These are phyloP conservation scores for Paramecium bursaria DNA, from an alignment of 73 alveolate genomes.

Conservation along the genomic window DNA sequence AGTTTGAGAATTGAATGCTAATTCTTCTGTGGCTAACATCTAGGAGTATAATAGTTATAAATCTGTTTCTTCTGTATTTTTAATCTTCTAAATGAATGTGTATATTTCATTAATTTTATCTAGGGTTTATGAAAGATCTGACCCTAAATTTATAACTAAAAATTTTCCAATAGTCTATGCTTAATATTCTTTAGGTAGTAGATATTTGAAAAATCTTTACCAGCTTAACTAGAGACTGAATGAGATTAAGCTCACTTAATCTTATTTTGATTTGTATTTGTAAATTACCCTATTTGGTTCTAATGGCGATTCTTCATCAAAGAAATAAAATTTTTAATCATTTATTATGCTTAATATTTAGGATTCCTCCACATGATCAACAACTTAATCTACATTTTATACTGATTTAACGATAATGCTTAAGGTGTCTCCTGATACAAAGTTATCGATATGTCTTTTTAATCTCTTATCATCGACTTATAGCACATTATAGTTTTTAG, in stretches of 20 bases:
- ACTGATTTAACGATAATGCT: conserved; percentile 5
- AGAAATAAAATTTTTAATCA: too few relatives aligned
- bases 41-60: conserved; percentile 13
- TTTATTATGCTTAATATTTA: too few relatives aligned
- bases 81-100: neutral
- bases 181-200: conserved; percentile 10
- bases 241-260: neutral
- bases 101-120: neutral
- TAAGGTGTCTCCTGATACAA: conserved; percentile 1
- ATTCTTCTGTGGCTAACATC: conserved; percentile 54
- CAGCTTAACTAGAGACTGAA: neutral
- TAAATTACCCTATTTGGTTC: neutral
- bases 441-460: neutral
- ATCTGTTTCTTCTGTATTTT: conserved; percentile 16
- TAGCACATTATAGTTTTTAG: neutral
- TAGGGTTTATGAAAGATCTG: neutral
- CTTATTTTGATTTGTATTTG: conserved; percentile 1
- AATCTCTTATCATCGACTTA: neutral
- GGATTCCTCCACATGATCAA: too few relatives aligned
- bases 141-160: neutral
- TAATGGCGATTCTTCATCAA: too few relatives aligned
- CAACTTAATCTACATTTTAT: too few relatives aligned
- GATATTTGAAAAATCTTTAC: conserved; percentile 33
- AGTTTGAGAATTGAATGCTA: conserved; percentile 1
- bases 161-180: neutral